Evolutionary conservation across 2,329 filamentous ascomycete genomes (phyloP).

Genomic region (Aspergillus eucalypticola): DNA sequence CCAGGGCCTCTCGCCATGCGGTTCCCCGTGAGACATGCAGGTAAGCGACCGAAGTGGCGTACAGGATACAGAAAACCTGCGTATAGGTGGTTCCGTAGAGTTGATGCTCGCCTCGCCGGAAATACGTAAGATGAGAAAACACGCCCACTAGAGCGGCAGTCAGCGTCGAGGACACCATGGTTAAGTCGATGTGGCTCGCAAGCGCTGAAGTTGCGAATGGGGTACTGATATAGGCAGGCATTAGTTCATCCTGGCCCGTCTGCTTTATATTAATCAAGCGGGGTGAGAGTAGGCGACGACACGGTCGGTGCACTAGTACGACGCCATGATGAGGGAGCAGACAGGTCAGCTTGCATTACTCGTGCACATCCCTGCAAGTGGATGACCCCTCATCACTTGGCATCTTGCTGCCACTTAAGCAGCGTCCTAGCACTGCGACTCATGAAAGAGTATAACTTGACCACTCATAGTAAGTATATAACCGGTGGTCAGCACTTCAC

Average conservation of each 20-base stretch:
- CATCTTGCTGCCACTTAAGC: too few relatives aligned
- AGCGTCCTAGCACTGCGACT: too few relatives aligned
- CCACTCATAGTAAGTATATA: too few relatives aligned
- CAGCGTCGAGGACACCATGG: background rate
- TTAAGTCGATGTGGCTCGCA: background rate
- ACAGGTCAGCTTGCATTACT: too few relatives aligned
- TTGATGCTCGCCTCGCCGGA: constrained; percentile 24
- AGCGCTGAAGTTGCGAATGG: background rate
- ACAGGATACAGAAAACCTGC: background rate
- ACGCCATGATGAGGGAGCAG: too few relatives aligned
- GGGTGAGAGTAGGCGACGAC: background rate
- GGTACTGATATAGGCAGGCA: background rate
- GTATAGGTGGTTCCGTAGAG: constrained; percentile 17
- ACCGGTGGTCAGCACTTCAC: too few relatives aligned
- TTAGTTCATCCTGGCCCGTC: background rate
- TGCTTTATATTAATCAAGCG: background rate
- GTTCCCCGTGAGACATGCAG: background rate
- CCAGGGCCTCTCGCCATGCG: background rate
- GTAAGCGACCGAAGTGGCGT: background rate
- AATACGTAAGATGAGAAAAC: constrained; percentile 17
- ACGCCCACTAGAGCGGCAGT: constrained; percentile 9
- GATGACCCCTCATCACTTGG: too few relatives aligned
- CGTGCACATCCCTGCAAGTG: too few relatives aligned
- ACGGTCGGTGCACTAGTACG: too few relatives aligned
- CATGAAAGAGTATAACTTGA: too few relatives aligned